These are phyloP conservation scores for Microdochium paspali DNA, from an alignment of 2,329 filamentous ascomycete genomes.

Conservation along the genomic window DNA sequence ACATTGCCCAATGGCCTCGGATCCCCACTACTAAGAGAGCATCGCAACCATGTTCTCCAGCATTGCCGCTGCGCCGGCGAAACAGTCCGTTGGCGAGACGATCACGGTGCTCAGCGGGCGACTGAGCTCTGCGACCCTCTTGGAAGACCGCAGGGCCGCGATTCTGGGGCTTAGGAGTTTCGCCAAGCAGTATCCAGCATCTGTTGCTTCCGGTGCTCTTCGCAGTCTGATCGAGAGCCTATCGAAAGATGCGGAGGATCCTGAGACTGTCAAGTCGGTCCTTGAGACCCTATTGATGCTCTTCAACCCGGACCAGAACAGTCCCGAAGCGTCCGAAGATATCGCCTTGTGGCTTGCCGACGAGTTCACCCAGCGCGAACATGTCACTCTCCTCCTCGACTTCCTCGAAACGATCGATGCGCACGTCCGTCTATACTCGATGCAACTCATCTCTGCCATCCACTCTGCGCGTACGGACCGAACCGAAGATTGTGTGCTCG, in stretches of 20 bases:
- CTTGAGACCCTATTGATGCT: conserved; percentile 93
- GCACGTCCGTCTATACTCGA: conserved; percentile 80
- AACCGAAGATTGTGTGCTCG: conserved; percentile 89
- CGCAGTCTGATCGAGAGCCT: conserved; percentile 79
- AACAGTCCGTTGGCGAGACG: conserved; percentile 92
- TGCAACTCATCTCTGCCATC: conserved; percentile 84
- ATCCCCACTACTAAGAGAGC: conserved; percentile 13
- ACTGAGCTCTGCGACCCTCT: conserved; percentile 77
- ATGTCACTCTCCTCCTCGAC: conserved; percentile 82
- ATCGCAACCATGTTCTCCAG: conserved; percentile 45
- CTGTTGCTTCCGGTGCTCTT: conserved; percentile 87
- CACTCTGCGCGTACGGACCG: conserved; percentile 77
- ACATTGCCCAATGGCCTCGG: conserved; percentile 18
- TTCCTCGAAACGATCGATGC: conserved; percentile 83
- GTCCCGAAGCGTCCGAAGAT: conserved; percentile 90
- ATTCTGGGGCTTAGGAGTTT: conserved; percentile 92
- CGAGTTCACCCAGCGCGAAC: conserved; percentile 95
- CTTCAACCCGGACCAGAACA: conserved; percentile 63
- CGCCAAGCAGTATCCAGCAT: conserved; percentile 91
- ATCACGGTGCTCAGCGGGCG: conserved; percentile 85
- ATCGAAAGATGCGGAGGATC: conserved; percentile 82
- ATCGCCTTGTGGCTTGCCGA: conserved; percentile 94
- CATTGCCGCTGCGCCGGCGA: conserved; percentile 68
- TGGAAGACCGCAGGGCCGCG: conserved; percentile 89
- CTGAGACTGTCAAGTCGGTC: conserved; percentile 91